Evolutionary conservation across 1,139 yeast genomes (phyloP), one percentile per base, ranked within the genome.

Genomic region (Yamadazyma taylorii): DNA sequence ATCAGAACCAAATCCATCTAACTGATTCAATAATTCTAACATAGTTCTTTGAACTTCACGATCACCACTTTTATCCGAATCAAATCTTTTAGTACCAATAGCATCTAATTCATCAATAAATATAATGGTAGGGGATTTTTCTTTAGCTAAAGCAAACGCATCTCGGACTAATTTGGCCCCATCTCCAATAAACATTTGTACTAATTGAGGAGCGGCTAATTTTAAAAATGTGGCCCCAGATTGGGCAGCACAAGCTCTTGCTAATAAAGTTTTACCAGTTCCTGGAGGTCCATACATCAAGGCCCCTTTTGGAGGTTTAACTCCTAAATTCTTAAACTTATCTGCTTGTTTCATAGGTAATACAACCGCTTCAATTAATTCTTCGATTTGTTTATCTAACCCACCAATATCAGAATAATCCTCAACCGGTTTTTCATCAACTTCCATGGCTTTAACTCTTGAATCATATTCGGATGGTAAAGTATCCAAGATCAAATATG

Each of bases 251-350:
- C 98, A 92, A 2, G 98, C 98, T 60, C 98, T 79, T 5, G 99
- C 99, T 50, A 92, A 74, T 46, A 92, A 73, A 1, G 98, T 92
- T 66, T 92, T 92, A 62, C 99, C 99, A 2, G 99, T 92, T 57
- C 99, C 99, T 35, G 99, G 99, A 13, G 99, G 98, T 8, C 99
- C 99, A 61, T 92, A 92, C 98, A 92, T 92, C 43, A 92, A 73
- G 0, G 97, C 98, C 52, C 98, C 98, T 64, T 92, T 92, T 43
- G 98, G 98, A 5, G 98, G 95, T 61, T 87, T 90, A 54, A 92
- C 89, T 37, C 97, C 97, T 63, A 92, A 73, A 40, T 79, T 82
- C 57, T 86, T 85, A 69, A 92, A 94, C 66, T 92, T 92, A 37
- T 94, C 98, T 19, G 96, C 95, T 60, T 92, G 97, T 62, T 90